Percentiles rank a stretch among this genome's conserved stretches.
phyloP scores from a whole-genome alignment of 306 rosid genomes.

The Arachis stenosperma region DNA sequence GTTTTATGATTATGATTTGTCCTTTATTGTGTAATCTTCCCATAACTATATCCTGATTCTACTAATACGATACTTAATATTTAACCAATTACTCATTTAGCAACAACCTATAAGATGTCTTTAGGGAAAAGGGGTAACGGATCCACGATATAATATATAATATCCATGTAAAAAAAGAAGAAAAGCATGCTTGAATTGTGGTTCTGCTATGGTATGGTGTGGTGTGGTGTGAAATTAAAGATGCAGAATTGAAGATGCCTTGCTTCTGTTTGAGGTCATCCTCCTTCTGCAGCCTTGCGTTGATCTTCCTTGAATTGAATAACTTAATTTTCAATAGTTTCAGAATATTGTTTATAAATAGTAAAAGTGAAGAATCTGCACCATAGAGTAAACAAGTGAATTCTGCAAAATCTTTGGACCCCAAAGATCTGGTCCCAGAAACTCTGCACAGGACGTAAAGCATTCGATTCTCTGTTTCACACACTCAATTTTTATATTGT shows the following conservation, averaged over 20 bases:
- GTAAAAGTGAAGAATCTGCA: background rate
- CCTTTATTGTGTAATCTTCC: no score
- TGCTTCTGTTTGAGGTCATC: conserved; percentile 20
- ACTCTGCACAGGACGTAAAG: background rate
- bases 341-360: background rate
- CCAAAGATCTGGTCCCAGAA: conserved; percentile 23
- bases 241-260: conserved; percentile 31
- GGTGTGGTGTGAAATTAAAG: background rate
- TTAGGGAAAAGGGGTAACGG: background rate
- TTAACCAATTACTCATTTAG: background rate
- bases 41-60: background rate
- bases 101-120: background rate
- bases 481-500: no score
- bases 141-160: background rate
- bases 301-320: conserved; percentile 8
- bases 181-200: conserved; percentile 18
- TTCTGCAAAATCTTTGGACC: conserved; percentile 13
- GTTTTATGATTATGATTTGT: background rate
- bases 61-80: no score
- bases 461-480: conserved; percentile 13
- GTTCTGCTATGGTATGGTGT: conserved; percentile 2
- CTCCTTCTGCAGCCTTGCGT: conserved; percentile 22
- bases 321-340: background rate
- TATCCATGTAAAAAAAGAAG: background rate
- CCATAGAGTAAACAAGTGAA: no score